Conservation (phyloP, 306 rosid genomes). For the Casuarina glauca region DNA sequence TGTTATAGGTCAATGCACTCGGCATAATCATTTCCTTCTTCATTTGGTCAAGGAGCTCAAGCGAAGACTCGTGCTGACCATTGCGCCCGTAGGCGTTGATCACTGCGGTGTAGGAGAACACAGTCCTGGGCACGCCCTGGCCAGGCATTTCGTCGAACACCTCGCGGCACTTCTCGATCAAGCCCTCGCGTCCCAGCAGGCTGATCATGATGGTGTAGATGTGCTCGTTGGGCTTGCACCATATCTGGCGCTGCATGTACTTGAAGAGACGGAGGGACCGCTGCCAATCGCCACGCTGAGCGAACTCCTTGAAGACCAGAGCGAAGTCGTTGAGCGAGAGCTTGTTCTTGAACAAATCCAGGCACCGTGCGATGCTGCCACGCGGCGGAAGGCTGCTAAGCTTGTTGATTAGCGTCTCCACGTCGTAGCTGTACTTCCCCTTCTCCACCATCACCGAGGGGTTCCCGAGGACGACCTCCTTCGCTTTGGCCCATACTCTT, state of each 20-base stretch:
- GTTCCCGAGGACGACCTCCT: constrained; percentile 66
- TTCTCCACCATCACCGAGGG: constrained; percentile 79
- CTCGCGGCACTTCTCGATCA: constrained; percentile 81
- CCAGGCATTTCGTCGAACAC: constrained; percentile 89
- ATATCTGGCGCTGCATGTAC: constrained; percentile 94
- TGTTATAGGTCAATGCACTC: constrained; percentile 74
- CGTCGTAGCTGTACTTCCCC: constrained; percentile 91
- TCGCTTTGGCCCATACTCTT: constrained; percentile 52
- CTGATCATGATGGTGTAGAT: constrained; percentile 85
- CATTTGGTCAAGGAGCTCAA: constrained; percentile 68
- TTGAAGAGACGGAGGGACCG: constrained; percentile 82
- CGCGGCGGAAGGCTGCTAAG: constrained; percentile 90
- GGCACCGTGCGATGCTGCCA: constrained; percentile 95
- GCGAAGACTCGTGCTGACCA: constrained; percentile 68
- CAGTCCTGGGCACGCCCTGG: constrained; percentile 74
- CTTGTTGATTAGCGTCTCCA: constrained; percentile 85
- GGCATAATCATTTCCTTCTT: constrained; percentile 80
- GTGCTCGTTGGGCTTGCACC: constrained; percentile 97
- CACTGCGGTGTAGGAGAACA: constrained; percentile 82
- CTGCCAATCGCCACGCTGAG: constrained; percentile 94
- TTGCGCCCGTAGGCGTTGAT: constrained; percentile 95
- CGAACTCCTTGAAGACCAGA: constrained; percentile 90
- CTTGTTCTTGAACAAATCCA: constrained; percentile 87
- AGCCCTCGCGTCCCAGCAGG: constrained; percentile 79
- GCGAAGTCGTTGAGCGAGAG: constrained; percentile 90